Evolutionary conservation across 2,329 filamentous ascomycete species (phyloP), one percentile per base, ranked within the genome.

Genomic region (Cercospora beticola): DNA sequence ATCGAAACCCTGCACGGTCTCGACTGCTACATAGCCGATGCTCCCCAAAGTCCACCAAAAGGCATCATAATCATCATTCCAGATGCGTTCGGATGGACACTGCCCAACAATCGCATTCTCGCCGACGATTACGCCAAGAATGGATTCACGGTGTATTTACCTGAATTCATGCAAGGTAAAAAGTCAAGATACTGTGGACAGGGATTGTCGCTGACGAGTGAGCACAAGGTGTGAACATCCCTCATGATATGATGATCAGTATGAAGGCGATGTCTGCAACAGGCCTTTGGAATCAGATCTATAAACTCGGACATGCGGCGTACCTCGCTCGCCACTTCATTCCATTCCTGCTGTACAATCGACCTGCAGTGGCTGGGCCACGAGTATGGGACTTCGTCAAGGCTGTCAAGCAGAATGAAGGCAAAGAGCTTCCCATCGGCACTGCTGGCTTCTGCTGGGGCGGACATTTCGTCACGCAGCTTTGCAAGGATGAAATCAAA

Each of bases 41-140:
- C 80, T 6, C 73, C 76, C 4, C 68, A 71, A n/a, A 74, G 74
- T 18, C 28, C 46, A 23, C 73, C 76, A 3, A 79, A 77, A 64
- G 79, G 78, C 60, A 74, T 80, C 54, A 73, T 81, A 10, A 75
- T 80, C 26, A 80, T 81, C 62, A 74, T 81, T 18, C 77, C 79
- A 6, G 79, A 81, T 68, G 76, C 78, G 7, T 81, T 81, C 65
- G 80, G 79, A 18, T 78, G 76, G 73, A 70, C 69, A 3, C 69
- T 80, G 14, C 74, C 76, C 12, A 81, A 81, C 73, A 79, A 76
- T 43, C 72, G 77, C 14, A 77, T 81, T 18, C 73, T 81, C 7
- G 78, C 78, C 9, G 80, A 81, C 63, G 74, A 74, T 8, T 79
- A 78, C 63, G 79, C 79, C 1, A 74, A 74, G 62, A 75, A 76